These are phyloP conservation scores for Syzygium malaccense DNA, from an alignment of 441 rosid genomes.

Conservation along the genomic window DNA sequence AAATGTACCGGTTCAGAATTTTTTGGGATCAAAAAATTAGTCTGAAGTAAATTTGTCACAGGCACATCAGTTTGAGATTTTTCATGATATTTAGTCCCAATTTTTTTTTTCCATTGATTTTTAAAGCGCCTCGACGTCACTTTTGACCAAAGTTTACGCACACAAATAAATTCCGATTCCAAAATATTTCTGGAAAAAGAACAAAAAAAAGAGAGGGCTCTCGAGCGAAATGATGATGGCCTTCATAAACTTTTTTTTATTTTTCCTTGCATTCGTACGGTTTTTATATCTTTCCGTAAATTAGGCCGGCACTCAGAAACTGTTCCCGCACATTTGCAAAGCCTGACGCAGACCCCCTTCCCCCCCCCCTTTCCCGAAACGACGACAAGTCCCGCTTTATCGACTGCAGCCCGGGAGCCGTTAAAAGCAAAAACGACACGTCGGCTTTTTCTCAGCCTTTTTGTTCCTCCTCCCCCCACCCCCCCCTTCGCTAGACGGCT, in stretches of 20 bases:
- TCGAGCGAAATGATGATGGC: background rate
- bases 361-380: background rate
- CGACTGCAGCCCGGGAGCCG: conserved; percentile 3
- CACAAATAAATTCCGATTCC: background rate
- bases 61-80: accelerated
- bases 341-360: background rate
- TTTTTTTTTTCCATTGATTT: too few relatives aligned
- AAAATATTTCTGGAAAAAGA: background rate
- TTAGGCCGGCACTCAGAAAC: background rate
- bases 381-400: background rate
- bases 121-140: background rate
- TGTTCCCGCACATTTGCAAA: background rate
- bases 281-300: background rate
- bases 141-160: background rate
- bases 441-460: conserved; percentile 42
- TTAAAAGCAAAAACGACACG: conserved; percentile 27
- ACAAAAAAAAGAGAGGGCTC: too few relatives aligned
- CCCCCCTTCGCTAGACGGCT: conserved; percentile 9
- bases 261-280: background rate
- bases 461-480: conserved; percentile 1
- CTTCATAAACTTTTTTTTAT: background rate
- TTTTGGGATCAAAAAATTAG: too few relatives aligned
- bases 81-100: too few relatives aligned
- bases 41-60: too few relatives aligned
- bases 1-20: too few relatives aligned